phyloP scores from a whole-genome alignment of 805 yeast species.

The Hanseniaspora jakobsenii region DNA sequence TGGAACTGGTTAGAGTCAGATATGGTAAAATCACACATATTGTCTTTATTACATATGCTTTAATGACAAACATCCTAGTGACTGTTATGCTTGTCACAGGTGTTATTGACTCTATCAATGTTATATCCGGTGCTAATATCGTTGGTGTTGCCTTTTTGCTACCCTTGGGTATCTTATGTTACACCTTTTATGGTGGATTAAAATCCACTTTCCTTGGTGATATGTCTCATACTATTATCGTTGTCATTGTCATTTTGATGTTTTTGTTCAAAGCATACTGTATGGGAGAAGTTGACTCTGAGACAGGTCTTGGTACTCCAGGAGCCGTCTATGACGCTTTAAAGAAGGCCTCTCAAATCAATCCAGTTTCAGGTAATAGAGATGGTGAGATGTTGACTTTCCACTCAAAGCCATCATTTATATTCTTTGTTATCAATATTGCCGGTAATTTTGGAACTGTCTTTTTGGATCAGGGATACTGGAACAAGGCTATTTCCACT shows the following conservation, averaged over 20 bases:
- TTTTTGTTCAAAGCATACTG: constrained; percentile 75
- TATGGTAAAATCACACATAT: constrained; percentile 68
- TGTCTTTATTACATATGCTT: constrained; percentile 63
- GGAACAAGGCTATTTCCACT: constrained; percentile 72
- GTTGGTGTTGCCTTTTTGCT: constrained; percentile 73
- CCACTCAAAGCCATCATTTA: constrained; percentile 75
- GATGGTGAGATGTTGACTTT: constrained; percentile 82
- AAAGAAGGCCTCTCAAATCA: constrained; percentile 42
- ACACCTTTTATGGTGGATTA: constrained; percentile 70
- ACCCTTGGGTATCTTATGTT: constrained; percentile 67
- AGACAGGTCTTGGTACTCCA: constrained; percentile 65
- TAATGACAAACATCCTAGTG: constrained; percentile 78
- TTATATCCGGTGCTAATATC: constrained; percentile 71
- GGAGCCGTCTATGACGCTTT: constrained; percentile 65
- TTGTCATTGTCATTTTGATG: constrained; percentile 63
- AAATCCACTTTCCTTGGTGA: constrained; percentile 75
- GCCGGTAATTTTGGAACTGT: constrained; percentile 88
- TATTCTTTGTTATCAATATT: constrained; percentile 75
- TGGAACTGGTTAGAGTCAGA: constrained; percentile 70
- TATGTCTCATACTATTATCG: constrained; percentile 68
- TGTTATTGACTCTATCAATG: constrained; percentile 71
- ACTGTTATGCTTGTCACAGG: constrained; percentile 88
- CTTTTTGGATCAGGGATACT: constrained; percentile 75
- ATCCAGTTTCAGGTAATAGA: constrained; percentile 69
- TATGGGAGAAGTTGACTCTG: constrained; percentile 29